Evolutionary conservation across 1,284 basidiomycete genomes (phyloP).

Genomic region (Tranzscheliella williamsii): DNA sequence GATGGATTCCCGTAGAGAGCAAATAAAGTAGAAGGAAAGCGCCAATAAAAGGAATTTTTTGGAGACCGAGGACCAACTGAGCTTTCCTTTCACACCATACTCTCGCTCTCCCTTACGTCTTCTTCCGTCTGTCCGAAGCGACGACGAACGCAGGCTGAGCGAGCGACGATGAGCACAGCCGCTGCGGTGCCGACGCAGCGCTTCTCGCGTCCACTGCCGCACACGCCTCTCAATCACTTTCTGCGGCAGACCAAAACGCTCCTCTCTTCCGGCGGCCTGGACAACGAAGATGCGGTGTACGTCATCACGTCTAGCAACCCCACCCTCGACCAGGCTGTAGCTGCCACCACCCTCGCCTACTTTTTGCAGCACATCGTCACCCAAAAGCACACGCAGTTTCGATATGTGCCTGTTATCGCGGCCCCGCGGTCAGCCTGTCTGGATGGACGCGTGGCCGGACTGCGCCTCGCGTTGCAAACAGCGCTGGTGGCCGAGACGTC

Average conservation of each 20-base stretch:
- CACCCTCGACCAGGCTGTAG: slow-evolving; percentile 21
- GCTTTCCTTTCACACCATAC: no score
- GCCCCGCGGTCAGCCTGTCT: slow-evolving; percentile 2
- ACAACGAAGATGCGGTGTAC: slow-evolving; percentile 37
- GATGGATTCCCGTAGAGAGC: no score
- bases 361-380: slow-evolving; percentile 14
- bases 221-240: slow-evolving; percentile 35
- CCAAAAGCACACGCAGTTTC: slow-evolving; percentile 9
- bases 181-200: slow-evolving; percentile 14
- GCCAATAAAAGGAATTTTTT: no score
- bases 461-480: slow-evolving; percentile 26
- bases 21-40: no score
- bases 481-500: slow-evolving; percentile 17
- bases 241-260: slow-evolving; percentile 24
- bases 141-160: no score
- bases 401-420: slow-evolving; percentile 30
- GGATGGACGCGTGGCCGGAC: slow-evolving; percentile 2
- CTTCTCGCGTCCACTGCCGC: slow-evolving; percentile 22
- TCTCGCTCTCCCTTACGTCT: no score
- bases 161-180: no score
- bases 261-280: slow-evolving; percentile 27
- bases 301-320: slow-evolving; percentile 14
- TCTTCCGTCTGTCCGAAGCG: no score
- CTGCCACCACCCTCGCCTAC: slow-evolving; percentile 21
- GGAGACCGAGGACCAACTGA: no score